Evolutionary conservation across 108 stramenopile species (phyloP), one percentile per base, ranked within the genome.

Genomic region (Cyclotella kingstonii): DNA sequence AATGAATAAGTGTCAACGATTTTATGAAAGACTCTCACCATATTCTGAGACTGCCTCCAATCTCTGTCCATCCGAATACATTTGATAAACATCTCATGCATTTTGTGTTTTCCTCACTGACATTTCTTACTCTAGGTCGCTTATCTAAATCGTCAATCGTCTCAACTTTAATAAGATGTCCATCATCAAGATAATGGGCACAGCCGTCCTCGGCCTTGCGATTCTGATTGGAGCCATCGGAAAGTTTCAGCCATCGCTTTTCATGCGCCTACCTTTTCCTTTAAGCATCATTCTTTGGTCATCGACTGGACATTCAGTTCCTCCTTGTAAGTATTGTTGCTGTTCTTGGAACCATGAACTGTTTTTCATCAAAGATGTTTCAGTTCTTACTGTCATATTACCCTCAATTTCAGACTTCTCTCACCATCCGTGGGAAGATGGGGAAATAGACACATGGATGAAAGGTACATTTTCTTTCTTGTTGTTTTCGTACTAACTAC

Each of bases 251-350:
- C 78, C 73, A 3, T 62, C 69, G 14, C 36, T 56, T 6, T 79
- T 79, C 68, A 22, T 74, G 19, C 43, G 31, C 26, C 55, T 75
- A 1, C 78, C 73, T 2, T 74, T 74, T 35, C 71, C 71, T 0
- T 21, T 73, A 0, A 73, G 78, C 33, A 63, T 79, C 38, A 69
- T 79, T 40, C 41, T 71, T 21, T 79, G 78, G 78, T 54, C 54
- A 5, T 53, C 67, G 31, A 75, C 73, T 26, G 78, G 78, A 1
- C 41, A 75, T 53, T 12, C 25, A 0, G 66, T 79, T 67, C 78
- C 78, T 34, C 73, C 73, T 12, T 79, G 68, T 66, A 29, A 58
- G 67, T 67, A 6, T 18, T 40, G 15, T 22, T 42, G 9, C 0
- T 6, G 29, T 51, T 51, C 30, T 15, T 27, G 15, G 10, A 29